Evolutionary conservation across 2,329 filamentous ascomycete genomes (phyloP).

Genomic region (Parascedosporium putredinis): DNA sequence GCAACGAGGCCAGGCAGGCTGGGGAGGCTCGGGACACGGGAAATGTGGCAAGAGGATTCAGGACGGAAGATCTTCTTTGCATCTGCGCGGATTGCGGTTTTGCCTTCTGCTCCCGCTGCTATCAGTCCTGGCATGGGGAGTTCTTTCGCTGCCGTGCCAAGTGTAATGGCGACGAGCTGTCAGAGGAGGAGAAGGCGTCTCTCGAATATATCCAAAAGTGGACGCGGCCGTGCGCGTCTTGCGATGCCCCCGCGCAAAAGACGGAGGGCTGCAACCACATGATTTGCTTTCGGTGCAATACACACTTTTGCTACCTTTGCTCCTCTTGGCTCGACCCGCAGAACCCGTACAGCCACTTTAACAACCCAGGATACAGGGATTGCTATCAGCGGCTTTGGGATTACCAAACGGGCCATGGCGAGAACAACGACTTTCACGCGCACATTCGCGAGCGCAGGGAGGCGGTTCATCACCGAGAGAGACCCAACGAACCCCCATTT

Average conservation of each 20-base stretch:
- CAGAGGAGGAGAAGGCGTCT: conserved; percentile 76
- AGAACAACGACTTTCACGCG: not conserved
- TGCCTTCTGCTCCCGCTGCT: conserved; percentile 68
- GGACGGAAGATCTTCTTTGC: conserved; percentile 41
- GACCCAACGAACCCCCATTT: conserved; percentile 11
- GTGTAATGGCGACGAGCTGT: conserved; percentile 58
- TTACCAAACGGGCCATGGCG: conserved; percentile 67
- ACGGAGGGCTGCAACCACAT: conserved; percentile 94
- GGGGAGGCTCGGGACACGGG: conserved; percentile 13
- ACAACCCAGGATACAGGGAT: conserved; percentile 40
- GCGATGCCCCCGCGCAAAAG: conserved; percentile 76
- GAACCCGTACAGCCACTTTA: conserved; percentile 87
- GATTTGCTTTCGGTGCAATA: conserved; percentile 80
- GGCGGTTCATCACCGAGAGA: conserved; percentile 12
- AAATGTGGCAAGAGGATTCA: conserved; percentile 22
- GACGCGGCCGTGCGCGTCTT: conserved; percentile 84
- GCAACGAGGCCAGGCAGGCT: conserved; percentile 15
- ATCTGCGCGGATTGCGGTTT: conserved; percentile 85
- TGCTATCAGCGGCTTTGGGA: conserved; percentile 91
- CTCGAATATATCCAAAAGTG: conserved; percentile 73
- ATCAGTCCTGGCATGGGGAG: conserved; percentile 85
- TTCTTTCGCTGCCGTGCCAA: conserved; percentile 59
- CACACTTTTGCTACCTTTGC: conserved; percentile 94
- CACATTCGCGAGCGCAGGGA: conserved; percentile 19
- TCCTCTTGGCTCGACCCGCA: conserved; percentile 70